Conservation (phyloP, 2,329 filamentous ascomycete species). For the Graphilbum ipis-grandicollis region DNA sequence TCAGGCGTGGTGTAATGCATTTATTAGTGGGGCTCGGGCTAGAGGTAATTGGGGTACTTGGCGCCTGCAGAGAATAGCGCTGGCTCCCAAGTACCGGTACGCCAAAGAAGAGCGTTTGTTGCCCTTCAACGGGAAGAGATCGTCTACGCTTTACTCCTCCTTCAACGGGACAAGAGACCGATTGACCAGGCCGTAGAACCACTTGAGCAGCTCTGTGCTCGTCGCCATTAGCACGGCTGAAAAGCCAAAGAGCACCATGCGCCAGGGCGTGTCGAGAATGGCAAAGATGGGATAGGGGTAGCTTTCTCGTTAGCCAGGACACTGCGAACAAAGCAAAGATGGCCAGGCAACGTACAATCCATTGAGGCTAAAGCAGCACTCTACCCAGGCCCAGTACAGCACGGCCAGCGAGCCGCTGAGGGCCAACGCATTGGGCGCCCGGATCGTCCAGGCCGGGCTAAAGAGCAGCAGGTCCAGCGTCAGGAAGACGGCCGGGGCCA, state of each 20-base stretch:
- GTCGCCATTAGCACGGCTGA: conserved; percentile 56
- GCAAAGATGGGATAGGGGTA: conserved; percentile 82
- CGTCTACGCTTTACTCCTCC: neutral
- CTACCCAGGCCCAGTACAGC: conserved; percentile 61
- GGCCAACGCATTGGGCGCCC: conserved; percentile 37
- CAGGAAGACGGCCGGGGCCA: conserved; percentile 47
- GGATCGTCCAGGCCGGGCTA: conserved; percentile 55
- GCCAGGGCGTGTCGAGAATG: conserved; percentile 45
- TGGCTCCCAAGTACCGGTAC: no score
- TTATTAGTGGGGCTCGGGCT: no score
- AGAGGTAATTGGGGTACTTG: no score
- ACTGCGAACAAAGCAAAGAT: no score
- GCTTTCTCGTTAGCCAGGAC: no score
- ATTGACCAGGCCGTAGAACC: conserved; percentile 50
- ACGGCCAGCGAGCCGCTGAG: conserved; percentile 43
- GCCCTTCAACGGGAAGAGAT: no score
- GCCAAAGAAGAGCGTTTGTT: no score
- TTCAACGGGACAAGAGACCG: conserved; percentile 17
- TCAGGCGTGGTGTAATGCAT: no score
- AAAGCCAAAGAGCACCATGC: conserved; percentile 49
- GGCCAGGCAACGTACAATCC: conserved; percentile 43
- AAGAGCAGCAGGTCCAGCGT: conserved; percentile 48
- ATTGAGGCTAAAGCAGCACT: conserved; percentile 51
- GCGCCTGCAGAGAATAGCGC: no score
- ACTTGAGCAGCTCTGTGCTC: conserved; percentile 52